Evolutionary conservation across 768 basidiomycete genomes (phyloP), one percentile per base, ranked within the genome.

Genomic region (Austroboletus festivus): DNA sequence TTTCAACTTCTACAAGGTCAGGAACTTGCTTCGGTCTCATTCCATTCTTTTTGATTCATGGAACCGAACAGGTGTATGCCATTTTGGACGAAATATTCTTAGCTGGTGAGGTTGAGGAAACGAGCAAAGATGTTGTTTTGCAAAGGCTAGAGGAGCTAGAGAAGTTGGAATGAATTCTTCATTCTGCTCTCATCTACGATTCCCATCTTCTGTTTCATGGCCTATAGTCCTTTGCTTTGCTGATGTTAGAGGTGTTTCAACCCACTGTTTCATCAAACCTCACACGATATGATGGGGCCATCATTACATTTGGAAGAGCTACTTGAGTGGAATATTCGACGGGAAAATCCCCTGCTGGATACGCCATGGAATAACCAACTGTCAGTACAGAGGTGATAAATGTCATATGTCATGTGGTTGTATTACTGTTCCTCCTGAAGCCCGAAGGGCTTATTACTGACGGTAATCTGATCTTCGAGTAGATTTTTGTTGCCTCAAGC

Each of bases 21-120:
- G 55, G 18, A 23, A 13, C 33, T 18, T 39, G 39, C 21, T 43
- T 26, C 21, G 1, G 16, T 44, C 39, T 8, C 30, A 3, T 18
- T 18, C 51, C 21, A 26, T 19, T 24, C 44, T 12, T 28, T 20
- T 30, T 51, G 35, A 57, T 37, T 6, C 11, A 16, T 18, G 2
- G 16, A 45, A 42, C 10, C 19, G 11, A 26, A 33, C 37, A 95
- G 91, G 95, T 98, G 7, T 98, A 99, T 61, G 93, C 96, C 3
- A 97, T 99, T 46, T 75, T 99, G 48, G 96, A 99, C 64, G 96
- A 99, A 64, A 91, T 97, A 44, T 98, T 99, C 73, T 77, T 99
- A 13, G 96, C 96, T 3, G 96, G 96, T 5, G 96, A 99, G 71
- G 88, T 98, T 35, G 94, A 98, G 69, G 96, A 98, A 70, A 98